Conservation (phyloP, 352 stramenopile genomes). For the Globisporangium okanoganense region DNA sequence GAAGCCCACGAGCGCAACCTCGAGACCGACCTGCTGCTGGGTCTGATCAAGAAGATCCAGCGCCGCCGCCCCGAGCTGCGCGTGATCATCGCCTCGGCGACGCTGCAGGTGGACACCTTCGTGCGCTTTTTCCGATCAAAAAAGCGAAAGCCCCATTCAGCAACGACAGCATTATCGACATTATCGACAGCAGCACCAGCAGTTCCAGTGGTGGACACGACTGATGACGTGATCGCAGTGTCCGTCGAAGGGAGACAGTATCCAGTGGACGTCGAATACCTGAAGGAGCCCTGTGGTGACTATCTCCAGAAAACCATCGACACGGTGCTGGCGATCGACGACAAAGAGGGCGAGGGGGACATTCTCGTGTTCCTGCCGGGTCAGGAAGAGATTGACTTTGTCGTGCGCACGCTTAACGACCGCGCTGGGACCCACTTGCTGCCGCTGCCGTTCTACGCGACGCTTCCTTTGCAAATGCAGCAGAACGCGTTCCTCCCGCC, state of each 20-base stretch:
- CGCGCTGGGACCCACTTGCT: constrained; percentile 44
- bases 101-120: constrained; percentile 84
- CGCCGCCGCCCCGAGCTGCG: constrained; percentile 83
- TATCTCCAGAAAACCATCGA: constrained; percentile 75
- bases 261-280: constrained; percentile 91
- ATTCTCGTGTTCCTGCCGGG: constrained; percentile 95
- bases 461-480: constrained; percentile 91
- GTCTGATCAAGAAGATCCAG: constrained; percentile 96
- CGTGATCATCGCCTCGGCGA: constrained; percentile 83
- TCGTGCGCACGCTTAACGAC: constrained; percentile 66
- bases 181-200: neutral
- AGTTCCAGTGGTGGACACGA: constrained; percentile 1
- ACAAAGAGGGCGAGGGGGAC: constrained; percentile 79
- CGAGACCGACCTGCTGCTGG: constrained; percentile 92
- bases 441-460: constrained; percentile 88
- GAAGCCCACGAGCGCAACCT: constrained; percentile 94
- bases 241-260: constrained; percentile 87
- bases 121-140: constrained; percentile 86
- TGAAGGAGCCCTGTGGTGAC: constrained; percentile 57
- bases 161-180: neutral
- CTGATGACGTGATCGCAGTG: constrained; percentile 52
- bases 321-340: constrained; percentile 65
- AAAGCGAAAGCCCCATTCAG: constrained; percentile 22
- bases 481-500: constrained; percentile 87
- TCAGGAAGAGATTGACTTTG: constrained; percentile 93